These are phyloP conservation scores for Aspergillus pseudotamarii DNA, from an alignment of 2,329 filamentous ascomycete species.

Conservation along the genomic window DNA sequence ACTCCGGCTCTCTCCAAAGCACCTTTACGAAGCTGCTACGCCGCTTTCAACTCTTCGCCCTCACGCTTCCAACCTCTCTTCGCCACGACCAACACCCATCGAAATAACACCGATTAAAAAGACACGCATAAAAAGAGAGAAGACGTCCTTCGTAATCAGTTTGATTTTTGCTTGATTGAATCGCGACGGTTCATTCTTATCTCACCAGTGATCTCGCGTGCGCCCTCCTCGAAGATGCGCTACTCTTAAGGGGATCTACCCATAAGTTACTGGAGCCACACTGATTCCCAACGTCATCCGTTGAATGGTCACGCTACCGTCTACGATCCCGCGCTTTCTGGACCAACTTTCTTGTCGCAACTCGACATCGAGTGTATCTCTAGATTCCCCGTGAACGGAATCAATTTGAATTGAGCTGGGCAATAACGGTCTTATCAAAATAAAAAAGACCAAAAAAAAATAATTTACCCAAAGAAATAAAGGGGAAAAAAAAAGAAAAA, in stretches of 20 bases:
- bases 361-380: slow-evolving; percentile 13
- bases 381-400: slow-evolving; percentile 15
- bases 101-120: not conserved
- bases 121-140: not conserved
- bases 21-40: slow-evolving; percentile 25
- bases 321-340: slow-evolving; percentile 23
- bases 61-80: slow-evolving; percentile 8
- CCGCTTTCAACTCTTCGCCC: slow-evolving; percentile 14
- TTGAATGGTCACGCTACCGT: slow-evolving; percentile 35
- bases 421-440: not conserved
- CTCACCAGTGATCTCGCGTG: slow-evolving; percentile 11
- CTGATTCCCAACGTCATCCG: slow-evolving; percentile 36
- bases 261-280: slow-evolving; percentile 25
- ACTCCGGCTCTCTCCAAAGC: slow-evolving; percentile 12
- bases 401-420: slow-evolving; percentile 10
- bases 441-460: not conserved
- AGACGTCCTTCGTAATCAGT: slow-evolving; percentile 9
- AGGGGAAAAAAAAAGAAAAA: slow-evolving; percentile 12
- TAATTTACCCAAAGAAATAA: not conserved
- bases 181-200: slow-evolving; percentile 9
- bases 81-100: slow-evolving; percentile 7
- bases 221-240: slow-evolving; percentile 27
- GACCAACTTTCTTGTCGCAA: slow-evolving; percentile 14
- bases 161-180: slow-evolving; percentile 12
- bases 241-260: slow-evolving; percentile 31